Conservation (phyloP, 2,329 filamentous ascomycete genomes). For the Aspergillus candidus region DNA sequence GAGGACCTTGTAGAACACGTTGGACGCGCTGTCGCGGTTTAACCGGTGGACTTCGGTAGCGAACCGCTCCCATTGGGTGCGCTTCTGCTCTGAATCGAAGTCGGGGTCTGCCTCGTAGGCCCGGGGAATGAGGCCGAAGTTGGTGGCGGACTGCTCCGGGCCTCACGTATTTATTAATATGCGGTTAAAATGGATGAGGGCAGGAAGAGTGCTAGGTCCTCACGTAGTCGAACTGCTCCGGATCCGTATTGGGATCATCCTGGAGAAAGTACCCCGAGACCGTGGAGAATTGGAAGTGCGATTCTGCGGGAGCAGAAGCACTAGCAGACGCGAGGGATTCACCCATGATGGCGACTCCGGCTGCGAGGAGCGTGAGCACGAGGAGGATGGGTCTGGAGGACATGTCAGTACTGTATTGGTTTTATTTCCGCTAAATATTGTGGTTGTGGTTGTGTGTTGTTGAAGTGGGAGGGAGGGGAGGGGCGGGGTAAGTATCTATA, state of each 20-base stretch:
- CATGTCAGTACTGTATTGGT: no score
- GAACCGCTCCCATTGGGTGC: constrained; percentile 54
- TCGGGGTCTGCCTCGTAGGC: constrained; percentile 38
- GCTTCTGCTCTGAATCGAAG: constrained; percentile 22
- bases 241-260: constrained; percentile 45
- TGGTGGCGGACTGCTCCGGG: constrained; percentile 28
- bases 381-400: constrained; percentile 3
- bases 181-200: not conserved
- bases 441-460: no score
- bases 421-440: no score
- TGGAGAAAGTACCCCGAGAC: constrained; percentile 47
- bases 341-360: constrained; percentile 14
- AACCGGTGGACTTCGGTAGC: constrained; percentile 41
- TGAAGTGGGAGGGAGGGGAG: no score
- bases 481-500: no score
- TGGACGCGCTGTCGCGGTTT: constrained; percentile 34
- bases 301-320: not conserved
- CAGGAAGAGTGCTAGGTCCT: constrained; percentile 4
- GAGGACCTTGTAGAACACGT: constrained; percentile 49
- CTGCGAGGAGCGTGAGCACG: constrained; percentile 7
- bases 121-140: constrained; percentile 47
- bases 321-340: constrained; percentile 5
- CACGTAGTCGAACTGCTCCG: constrained; percentile 46
- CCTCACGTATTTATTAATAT: not conserved
- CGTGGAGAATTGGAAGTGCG: constrained; percentile 32